phyloP scores from a whole-genome alignment of 306 rosid genomes.

The Canavalia gladiata region DNA sequence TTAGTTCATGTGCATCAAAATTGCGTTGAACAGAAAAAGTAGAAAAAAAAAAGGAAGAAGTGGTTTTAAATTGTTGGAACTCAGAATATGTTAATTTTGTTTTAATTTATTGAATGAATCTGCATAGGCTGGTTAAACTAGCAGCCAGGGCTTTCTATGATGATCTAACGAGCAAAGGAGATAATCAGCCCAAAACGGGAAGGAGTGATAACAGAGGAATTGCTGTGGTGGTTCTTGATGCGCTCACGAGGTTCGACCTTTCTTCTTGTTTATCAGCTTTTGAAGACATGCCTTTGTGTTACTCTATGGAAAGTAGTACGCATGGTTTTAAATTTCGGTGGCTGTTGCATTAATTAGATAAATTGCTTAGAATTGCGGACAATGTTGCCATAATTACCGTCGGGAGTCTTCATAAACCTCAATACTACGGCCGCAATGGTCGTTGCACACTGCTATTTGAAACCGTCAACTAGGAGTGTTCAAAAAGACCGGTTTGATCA shows the following conservation, averaged over 20 bases:
- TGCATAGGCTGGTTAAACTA: constrained; percentile 81
- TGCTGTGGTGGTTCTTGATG: constrained; percentile 99
- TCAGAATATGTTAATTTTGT: not conserved
- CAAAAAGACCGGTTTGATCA: too few species aligned
- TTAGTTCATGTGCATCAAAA: not conserved
- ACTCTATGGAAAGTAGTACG: not conserved
- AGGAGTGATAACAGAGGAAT: constrained; percentile 94
- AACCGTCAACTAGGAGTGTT: not conserved
- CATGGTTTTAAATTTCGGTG: not conserved
- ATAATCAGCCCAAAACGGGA: constrained; percentile 90
- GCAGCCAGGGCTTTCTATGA: constrained; percentile 95
- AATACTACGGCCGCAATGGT: not conserved
- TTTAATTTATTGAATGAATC: not conserved
- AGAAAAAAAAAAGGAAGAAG: not conserved
- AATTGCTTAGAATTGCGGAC: not conserved
- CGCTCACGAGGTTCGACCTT: constrained; percentile 79
- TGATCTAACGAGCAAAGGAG: constrained; percentile 85
- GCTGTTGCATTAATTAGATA: not conserved
- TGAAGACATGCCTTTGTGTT: constrained; percentile 29
- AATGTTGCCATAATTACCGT: not conserved
- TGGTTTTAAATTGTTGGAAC: not conserved
- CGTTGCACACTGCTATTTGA: not conserved
- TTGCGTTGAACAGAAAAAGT: not conserved
- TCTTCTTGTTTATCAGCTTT: constrained; percentile 1
- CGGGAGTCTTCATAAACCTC: not conserved